These are phyloP conservation scores for Podaxis sp. DNA, from an alignment of 768 basidiomycete species.

Conservation along the genomic window DNA sequence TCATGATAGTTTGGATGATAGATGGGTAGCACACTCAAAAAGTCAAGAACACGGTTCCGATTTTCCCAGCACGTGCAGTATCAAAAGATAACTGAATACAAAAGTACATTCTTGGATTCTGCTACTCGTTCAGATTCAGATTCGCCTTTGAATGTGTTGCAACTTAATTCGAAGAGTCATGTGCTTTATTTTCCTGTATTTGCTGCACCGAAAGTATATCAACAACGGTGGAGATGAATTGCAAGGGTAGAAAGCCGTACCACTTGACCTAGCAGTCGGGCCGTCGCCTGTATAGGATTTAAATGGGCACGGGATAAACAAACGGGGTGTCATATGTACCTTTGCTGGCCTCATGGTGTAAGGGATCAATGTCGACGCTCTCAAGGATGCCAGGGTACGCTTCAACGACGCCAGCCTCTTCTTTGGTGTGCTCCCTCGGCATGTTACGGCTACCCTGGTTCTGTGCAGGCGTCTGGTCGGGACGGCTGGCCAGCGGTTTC, in stretches of 20 bases:
- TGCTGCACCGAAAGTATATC: slow-evolving; percentile 4
- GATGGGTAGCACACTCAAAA: slow-evolving; percentile 6
- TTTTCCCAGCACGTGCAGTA: slow-evolving; percentile 10
- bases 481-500: background rate
- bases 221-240: slow-evolving; percentile 19
- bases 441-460: slow-evolving; percentile 24
- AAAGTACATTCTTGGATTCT: background rate
- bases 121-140: background rate
- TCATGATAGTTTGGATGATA: slow-evolving; percentile 43
- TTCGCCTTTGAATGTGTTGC: background rate
- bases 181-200: slow-evolving; percentile 28
- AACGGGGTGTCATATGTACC: slow-evolving; percentile 17
- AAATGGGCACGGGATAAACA: background rate
- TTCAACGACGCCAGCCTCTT: slow-evolving; percentile 46
- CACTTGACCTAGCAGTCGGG: slow-evolving; percentile 27
- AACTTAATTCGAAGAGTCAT: background rate
- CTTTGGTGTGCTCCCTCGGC: slow-evolving; percentile 19
- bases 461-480: slow-evolving; percentile 20
- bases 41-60: background rate
- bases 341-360: slow-evolving; percentile 40
- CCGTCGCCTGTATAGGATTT: slow-evolving; percentile 29
- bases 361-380: slow-evolving; percentile 46
- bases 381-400: slow-evolving; percentile 55
- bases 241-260: slow-evolving; percentile 5
- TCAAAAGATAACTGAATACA: background rate